phyloP scores from a whole-genome alignment of 1,139 yeast species.

The Magnusiomyces paraingens region DNA sequence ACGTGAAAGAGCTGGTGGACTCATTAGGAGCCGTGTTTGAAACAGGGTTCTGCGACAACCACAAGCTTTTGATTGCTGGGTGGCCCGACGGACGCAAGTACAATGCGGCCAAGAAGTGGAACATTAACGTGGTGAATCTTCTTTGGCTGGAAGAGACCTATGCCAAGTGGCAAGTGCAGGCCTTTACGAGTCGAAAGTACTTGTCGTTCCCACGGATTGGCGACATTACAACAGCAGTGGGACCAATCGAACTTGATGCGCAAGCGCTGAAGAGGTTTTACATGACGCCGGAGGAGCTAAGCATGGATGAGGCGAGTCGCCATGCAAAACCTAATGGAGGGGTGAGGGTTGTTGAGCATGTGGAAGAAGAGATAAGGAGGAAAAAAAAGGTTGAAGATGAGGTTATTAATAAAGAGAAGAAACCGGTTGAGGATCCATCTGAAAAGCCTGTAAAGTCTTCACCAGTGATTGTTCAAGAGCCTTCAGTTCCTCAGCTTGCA shows the following conservation, averaged over 20 bases:
- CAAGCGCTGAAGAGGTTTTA: conserved; percentile 41
- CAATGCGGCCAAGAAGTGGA: conserved; percentile 62
- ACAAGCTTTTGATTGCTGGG: conserved; percentile 69
- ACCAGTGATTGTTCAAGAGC: not conserved
- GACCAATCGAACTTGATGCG: conserved; percentile 43
- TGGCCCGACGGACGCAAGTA: conserved; percentile 66
- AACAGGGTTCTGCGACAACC: conserved; percentile 35
- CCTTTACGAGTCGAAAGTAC: conserved; percentile 41
- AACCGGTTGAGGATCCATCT: conserved; percentile 10
- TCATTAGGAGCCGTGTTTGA: conserved; percentile 66
- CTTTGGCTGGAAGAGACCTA: conserved; percentile 86
- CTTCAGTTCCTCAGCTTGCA: not conserved
- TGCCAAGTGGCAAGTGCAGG: conserved; percentile 51
- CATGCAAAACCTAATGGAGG: too few species aligned
- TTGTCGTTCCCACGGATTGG: conserved; percentile 41
- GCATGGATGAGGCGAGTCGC: conserved; percentile 19
- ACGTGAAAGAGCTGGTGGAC: conserved; percentile 56
- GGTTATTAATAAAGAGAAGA: not conserved
- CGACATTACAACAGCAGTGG: conserved; percentile 43
- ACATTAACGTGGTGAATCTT: conserved; percentile 61
- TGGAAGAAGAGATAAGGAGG: not conserved
- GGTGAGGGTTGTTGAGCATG: too few species aligned
- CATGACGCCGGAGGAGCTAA: conserved; percentile 18
- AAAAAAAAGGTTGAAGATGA: not conserved
- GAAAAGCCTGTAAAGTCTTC: conserved; percentile 1